Percentiles rank a stretch among this genome's conserved stretches.
phyloP scores from a whole-genome alignment of 163 green algal species.

The Chlamydomonas reinhardtii region DNA sequence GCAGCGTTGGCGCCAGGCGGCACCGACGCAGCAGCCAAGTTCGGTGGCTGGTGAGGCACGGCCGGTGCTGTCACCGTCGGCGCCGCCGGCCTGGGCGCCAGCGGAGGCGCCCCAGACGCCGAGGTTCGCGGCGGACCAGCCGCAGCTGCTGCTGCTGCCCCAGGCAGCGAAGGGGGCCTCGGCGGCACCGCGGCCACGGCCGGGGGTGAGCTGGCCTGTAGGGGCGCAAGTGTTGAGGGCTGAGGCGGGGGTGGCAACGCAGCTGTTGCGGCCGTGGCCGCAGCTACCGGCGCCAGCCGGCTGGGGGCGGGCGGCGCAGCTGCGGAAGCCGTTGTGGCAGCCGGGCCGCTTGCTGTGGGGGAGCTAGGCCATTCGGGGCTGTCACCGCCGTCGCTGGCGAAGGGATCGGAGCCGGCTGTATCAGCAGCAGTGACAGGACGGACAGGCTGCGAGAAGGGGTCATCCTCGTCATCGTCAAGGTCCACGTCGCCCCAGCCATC shows the following conservation, averaged over 20 bases:
- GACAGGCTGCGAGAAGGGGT: neutral
- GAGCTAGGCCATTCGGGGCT: conserved; percentile 48
- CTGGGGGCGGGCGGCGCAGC: neutral
- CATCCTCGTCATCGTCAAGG: conserved; percentile 30
- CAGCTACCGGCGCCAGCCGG: neutral
- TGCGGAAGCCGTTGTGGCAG: neutral
- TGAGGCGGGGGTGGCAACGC: neutral
- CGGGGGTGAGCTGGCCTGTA: too few relatives aligned
- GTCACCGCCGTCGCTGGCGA: conserved; percentile 20
- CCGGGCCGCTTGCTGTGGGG: neutral
- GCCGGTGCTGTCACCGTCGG: neutral
- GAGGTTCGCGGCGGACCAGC: too few relatives aligned
- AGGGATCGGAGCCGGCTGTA: neutral
- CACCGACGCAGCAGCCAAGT: neutral
- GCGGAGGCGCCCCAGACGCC: too few relatives aligned
- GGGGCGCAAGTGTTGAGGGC: too few relatives aligned
- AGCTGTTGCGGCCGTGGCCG: neutral
- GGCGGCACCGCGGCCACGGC: neutral
- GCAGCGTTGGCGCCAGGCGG: neutral
- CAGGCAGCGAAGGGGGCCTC: neutral
- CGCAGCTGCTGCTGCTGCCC: too few relatives aligned
- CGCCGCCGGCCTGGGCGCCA: neutral
- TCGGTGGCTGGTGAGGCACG: neutral
- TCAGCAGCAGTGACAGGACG: neutral
- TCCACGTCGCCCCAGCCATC: conserved; percentile 44